Base-by-base conservation (phyloP, 768 basidiomycete genomes). In the Gymnopilus junonius region DNA sequence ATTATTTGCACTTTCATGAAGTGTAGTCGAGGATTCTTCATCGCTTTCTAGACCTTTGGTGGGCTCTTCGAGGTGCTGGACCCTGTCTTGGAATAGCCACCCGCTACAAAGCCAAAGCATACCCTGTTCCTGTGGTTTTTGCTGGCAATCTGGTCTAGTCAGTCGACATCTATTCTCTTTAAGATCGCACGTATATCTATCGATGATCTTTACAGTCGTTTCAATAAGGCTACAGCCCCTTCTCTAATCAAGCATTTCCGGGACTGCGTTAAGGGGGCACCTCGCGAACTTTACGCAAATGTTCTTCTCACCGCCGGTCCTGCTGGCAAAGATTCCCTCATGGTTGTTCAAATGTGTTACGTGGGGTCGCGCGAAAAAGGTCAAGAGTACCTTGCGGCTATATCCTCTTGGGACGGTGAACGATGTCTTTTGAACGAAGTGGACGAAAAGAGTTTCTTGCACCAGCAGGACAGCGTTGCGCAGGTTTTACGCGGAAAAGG, bases 131-230 rank as follows among this genome's bases (percentile, higher is more conserved):
- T 8, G 88, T 93, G 7, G 94, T 95, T 3, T 96, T 94, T 69
- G 93, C 95, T 10, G 95, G 95, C 2, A 97, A 95, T 72, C 81
- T 97, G 43, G 89, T 97, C 65, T 97, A 94, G 94, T 94, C 68
- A 70, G 92, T 81, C 53, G 31, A 58, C 21, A 31, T 11, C 20
- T 56, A 57, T 43, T 59, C 34, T 62, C 39, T 21, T 59, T 37
- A 7, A 29, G 27, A 39, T 21, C 61, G 15, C n/a, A 20, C 20
- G 37, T 62, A 56, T 45, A 45, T 31, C 69, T 35, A 67, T 67
- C n/a, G 20, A 25, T 25, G 27, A 20, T 35, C 66, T 39, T 23
- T 42, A 7, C 69, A 96, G 94, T 75, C 91, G 93, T 37, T 97
- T 97, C 79, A 88, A 93, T 74, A 85, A 83, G 51, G 85, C 88